A percentile compares a stretch with the other conserved stretches of the same genome.
phyloP scores from a whole-genome alignment of 78 protist genomes.

The Planoprotostelium fungivorum region DNA sequence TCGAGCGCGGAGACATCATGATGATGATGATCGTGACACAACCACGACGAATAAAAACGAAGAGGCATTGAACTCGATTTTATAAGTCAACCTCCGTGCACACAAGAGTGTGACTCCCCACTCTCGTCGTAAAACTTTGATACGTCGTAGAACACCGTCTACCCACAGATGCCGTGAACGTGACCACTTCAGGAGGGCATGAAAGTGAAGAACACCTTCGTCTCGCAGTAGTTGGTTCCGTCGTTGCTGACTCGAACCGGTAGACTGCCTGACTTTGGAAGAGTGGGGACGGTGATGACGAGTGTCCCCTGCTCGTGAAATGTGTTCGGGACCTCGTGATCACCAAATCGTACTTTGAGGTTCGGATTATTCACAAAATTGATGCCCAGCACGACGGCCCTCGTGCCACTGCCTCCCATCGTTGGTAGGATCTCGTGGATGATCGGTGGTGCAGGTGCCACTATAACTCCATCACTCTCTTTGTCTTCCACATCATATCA shows the following conservation, averaged over 20 bases:
- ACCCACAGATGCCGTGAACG: too few relatives aligned
- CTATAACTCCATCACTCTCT: background rate
- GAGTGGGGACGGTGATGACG: constrained; percentile 32
- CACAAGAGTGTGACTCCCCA: too few relatives aligned
- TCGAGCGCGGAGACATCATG: too few relatives aligned
- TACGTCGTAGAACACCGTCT: too few relatives aligned
- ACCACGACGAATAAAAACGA: too few relatives aligned
- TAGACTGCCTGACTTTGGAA: background rate
- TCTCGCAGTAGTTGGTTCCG: constrained; percentile 34
- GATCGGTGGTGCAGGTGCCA: constrained; percentile 63
- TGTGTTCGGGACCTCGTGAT: background rate
- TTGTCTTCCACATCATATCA: background rate
- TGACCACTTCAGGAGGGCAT: constrained; percentile 1
- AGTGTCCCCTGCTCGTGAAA: constrained; percentile 68
- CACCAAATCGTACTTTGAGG: constrained; percentile 32
- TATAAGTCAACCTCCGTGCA: too few relatives aligned
- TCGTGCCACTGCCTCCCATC: constrained; percentile 30
- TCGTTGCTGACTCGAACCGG: constrained; percentile 45
- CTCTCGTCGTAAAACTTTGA: too few relatives aligned
- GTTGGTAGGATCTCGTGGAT: constrained; percentile 60
- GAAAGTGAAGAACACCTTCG: constrained; percentile 20
- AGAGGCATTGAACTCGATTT: too few relatives aligned
- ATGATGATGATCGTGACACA: too few relatives aligned
- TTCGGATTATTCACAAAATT: constrained; percentile 48
- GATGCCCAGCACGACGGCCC: constrained; percentile 54